These are phyloP conservation scores for Phytophthora capsici DNA, from an alignment of 352 stramenopile species.

Conservation along the genomic window DNA sequence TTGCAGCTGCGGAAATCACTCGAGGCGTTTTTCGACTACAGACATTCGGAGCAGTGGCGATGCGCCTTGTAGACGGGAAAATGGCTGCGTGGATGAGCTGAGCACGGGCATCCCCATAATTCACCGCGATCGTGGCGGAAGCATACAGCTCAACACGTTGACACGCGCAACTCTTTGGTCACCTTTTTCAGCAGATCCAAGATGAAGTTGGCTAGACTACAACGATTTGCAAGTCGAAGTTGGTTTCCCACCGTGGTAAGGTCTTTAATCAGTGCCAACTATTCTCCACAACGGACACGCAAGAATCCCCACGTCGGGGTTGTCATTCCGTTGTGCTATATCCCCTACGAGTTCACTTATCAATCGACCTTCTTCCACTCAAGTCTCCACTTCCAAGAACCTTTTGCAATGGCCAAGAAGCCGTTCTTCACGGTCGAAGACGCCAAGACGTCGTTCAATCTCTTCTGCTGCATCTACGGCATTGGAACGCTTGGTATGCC, in stretches of 20 bases:
- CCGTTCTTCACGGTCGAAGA: constrained; percentile 30
- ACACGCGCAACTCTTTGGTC: constrained; percentile 4
- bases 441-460: constrained; percentile 33
- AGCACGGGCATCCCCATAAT: constrained; percentile 2
- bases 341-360: constrained; percentile 9
- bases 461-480: constrained; percentile 29
- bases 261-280: constrained; percentile 10
- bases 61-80: constrained; percentile 12
- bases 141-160: constrained; percentile 6
- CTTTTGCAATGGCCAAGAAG: constrained; percentile 19
- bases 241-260: constrained; percentile 20
- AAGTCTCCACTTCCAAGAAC: constrained; percentile 3
- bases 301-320: neutral
- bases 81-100: constrained; percentile 16
- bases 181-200: constrained; percentile 23
- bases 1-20: constrained; percentile 4
- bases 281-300: neutral
- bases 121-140: constrained; percentile 13
- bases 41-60: constrained; percentile 14
- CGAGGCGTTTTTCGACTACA: neutral
- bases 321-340: neutral
- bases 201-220: constrained; percentile 4
- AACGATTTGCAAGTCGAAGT: constrained; percentile 17
- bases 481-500: constrained; percentile 29
- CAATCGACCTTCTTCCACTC: constrained; percentile 13